Conservation (phyloP, 2,329 filamentous ascomycete species). For the Colletotrichum sp. region DNA sequence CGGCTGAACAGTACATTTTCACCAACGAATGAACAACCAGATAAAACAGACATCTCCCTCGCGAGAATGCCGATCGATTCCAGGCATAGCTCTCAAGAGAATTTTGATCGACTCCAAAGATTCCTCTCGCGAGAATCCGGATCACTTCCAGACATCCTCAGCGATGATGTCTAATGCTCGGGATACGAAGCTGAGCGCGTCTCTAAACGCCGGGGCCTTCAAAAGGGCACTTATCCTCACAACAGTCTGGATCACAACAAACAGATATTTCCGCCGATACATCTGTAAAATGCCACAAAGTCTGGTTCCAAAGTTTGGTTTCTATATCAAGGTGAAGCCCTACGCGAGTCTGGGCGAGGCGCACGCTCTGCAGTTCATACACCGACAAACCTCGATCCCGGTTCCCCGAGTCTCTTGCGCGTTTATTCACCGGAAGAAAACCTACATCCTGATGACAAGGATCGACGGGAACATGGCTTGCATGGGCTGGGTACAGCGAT, state of each 20-base stretch:
- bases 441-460: constrained; percentile 49
- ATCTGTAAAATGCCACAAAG: background rate
- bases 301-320: background rate
- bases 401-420: constrained; percentile 48
- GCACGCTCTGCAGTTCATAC: constrained; percentile 43
- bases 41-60: background rate
- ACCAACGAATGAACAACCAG: background rate
- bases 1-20: background rate
- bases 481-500: constrained; percentile 15
- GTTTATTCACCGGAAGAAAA: constrained; percentile 36
- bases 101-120: background rate
- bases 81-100: background rate
- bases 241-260: background rate
- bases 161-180: background rate
- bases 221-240: background rate
- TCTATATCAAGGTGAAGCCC: constrained; percentile 36
- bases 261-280: background rate
- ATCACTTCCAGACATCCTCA: background rate
- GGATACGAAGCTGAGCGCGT: background rate
- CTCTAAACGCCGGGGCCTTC: background rate
- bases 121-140: background rate
- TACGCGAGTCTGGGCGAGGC: constrained; percentile 40
- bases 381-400: constrained; percentile 44
- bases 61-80: background rate
- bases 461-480: constrained; percentile 31